Evolutionary conservation across 164 flowering plant species (phyloP), one percentile per base, ranked within the genome.

Genomic region (Chimonanthus praecox): DNA sequence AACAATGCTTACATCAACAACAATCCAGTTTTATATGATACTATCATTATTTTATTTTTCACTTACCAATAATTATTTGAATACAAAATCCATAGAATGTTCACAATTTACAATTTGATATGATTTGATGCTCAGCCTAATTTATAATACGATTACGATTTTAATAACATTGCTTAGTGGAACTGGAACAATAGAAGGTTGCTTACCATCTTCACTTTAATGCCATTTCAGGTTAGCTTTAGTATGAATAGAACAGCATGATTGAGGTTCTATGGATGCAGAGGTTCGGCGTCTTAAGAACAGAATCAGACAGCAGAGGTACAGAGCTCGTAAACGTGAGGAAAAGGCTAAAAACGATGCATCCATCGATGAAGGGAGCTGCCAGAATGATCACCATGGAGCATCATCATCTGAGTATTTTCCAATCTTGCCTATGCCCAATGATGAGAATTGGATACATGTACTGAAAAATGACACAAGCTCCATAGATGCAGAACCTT

Each of bases 281-380:
- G 81, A 79, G 73, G 64, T 69, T 69, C 75, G 63, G 16, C 76
- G 81, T 16, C 65, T 78, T 33, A 78, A 74, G 78, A 81, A 78
- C 66, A 66, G 81, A 72, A n/a, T 74, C 68, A 76, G 81, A 76
- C 83, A 81, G 50, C 84, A 78, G 67, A 74, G 76, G 49, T 81
- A 74, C 62, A 74, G 84, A 67, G 81, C 76, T 44, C 76, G 80
- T 15, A 81, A 81, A 70, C 81, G 81, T 51, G 76, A 75, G 73
- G 77, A 78, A 49, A 78, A 72, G 10, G 73, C 75, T 60, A 76
- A 65, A 71, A 66, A 62, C 49, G 72, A 64, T 62, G 58, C 62
- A 5, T 7, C 43, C 48, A 10, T 50, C 20, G 5, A 15, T 61
- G 47, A 43, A 68, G 72, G 48, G n/a, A 50, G 67, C 21, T 33